Conservation (phyloP, 768 basidiomycete species). For the Tylopilus plumbeoviolaceoides region DNA sequence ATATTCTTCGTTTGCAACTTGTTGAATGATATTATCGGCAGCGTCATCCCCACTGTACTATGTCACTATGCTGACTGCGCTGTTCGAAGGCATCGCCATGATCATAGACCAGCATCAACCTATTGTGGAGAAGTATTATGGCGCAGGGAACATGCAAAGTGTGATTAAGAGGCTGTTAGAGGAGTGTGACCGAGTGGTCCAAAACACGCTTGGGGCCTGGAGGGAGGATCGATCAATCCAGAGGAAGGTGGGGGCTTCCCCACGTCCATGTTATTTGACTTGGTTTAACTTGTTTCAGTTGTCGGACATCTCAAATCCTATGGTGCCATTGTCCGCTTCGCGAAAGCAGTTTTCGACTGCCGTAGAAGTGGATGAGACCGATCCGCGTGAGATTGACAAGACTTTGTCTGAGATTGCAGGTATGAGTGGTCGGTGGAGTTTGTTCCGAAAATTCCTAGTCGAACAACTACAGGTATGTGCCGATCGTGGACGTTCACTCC, state of each 20-base stretch:
- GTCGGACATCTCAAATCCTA: slow-evolving; percentile 43
- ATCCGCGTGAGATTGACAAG: slow-evolving; percentile 90
- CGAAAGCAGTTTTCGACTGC: slow-evolving; percentile 31
- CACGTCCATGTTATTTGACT: slow-evolving; percentile 1
- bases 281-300: slow-evolving; percentile 34
- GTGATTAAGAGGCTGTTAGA: slow-evolving; percentile 73
- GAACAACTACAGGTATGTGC: slow-evolving; percentile 61
- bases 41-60: slow-evolving; percentile 93
- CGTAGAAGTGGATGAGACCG: slow-evolving; percentile 54
- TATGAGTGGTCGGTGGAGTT: slow-evolving; percentile 88
- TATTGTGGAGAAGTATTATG: slow-evolving; percentile 98
- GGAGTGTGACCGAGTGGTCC: slow-evolving; percentile 84
- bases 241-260: slow-evolving; percentile 53
- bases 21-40: slow-evolving; percentile 30
- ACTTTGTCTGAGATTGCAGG: slow-evolving; percentile 83
- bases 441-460: slow-evolving; percentile 84
- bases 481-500: not conserved
- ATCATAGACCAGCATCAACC: slow-evolving; percentile 98
- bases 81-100: slow-evolving; percentile 93
- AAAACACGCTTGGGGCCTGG: slow-evolving; percentile 76
- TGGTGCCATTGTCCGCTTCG: slow-evolving; percentile 28
- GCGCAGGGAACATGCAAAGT: slow-evolving; percentile 76
- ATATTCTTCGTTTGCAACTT: slow-evolving; percentile 4
- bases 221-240: slow-evolving; percentile 85
- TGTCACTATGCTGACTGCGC: slow-evolving; percentile 80